Percentiles rank a stretch among this genome's conserved stretches.
Evolutionary conservation across 106 monocot genomes (phyloP).

Genomic region (Allium fistulosum): DNA sequence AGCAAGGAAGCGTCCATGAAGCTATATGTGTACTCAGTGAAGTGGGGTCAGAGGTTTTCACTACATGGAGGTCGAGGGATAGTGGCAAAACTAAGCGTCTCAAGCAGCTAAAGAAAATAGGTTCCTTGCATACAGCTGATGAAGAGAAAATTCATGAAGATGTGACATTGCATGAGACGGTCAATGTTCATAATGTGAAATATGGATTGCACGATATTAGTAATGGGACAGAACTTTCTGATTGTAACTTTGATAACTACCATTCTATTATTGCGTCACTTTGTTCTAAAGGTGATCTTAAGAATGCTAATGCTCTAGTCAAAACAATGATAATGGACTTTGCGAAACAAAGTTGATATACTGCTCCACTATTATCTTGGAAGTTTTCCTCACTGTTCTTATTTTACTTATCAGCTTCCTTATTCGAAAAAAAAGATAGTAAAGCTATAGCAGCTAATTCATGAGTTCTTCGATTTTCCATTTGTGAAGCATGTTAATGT

Average conservation of each 20-base stretch:
- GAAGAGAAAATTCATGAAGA: conserved; percentile 3
- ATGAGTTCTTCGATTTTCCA: no score
- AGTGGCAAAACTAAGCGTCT: conserved; percentile 7
- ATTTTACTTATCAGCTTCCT: no score
- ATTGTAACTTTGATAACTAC: conserved; percentile 38
- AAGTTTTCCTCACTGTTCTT: no score
- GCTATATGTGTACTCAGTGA: conserved; percentile 56
- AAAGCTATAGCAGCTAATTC: no score
- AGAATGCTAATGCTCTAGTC: conserved; percentile 46
- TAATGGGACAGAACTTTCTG: background rate
- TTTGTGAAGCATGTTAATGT: no score
- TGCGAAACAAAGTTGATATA: no score
- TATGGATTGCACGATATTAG: conserved; percentile 5
- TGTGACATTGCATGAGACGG: conserved; percentile 1
- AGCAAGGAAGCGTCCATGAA: conserved; percentile 73
- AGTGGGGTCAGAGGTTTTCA: conserved; percentile 30
- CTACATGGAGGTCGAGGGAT: conserved; percentile 21
- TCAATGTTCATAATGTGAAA: conserved; percentile 8
- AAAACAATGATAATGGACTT: conserved; percentile 36
- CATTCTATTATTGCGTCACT: conserved; percentile 62
- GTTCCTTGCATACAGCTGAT: conserved; percentile 10
- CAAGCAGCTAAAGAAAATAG: conserved; percentile 15
- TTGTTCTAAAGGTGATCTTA: conserved; percentile 70
- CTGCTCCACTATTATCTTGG: no score
- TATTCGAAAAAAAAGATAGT: no score